Evolutionary conservation across 2,329 filamentous ascomycete genomes (phyloP).

Genomic region (Fusarium floridanum): DNA sequence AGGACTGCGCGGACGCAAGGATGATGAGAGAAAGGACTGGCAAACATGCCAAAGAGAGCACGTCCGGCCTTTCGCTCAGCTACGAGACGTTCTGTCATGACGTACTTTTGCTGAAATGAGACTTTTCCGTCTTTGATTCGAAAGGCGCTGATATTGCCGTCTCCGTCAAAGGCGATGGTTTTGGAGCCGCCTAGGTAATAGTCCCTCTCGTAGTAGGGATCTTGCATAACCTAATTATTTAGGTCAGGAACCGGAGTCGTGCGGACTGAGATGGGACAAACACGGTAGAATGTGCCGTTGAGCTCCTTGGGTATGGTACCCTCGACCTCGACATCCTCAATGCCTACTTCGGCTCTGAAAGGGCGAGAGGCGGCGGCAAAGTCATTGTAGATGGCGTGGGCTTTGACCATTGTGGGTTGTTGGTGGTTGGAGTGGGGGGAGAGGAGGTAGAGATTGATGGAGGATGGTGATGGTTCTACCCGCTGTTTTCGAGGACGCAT

Average conservation of each 20-base stretch:
- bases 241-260: no score
- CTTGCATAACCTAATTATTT: not conserved
- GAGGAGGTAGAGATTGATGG: not conserved
- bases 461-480: not conserved
- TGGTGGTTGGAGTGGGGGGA: not conserved
- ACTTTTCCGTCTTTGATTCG: conserved; percentile 7
- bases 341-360: not conserved
- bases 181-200: conserved; percentile 2
- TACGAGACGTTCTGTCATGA: not conserved
- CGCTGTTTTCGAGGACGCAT: not conserved
- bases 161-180: conserved; percentile 4
- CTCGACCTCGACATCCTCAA: not conserved
- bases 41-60: conserved; percentile 7
- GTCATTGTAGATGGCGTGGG: not conserved
- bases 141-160: conserved; percentile 13
- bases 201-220: conserved; percentile 7
- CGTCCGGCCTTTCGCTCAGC: conserved; percentile 3
- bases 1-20: conserved; percentile 10
- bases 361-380: not conserved
- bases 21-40: conserved; percentile 9
- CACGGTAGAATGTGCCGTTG: not conserved
- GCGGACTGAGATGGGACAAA: not conserved
- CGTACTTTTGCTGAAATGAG: conserved; percentile 6
- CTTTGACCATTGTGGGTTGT: not conserved
- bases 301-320: not conserved